These are phyloP conservation scores for Auricularia sp. DNA, from an alignment of 768 basidiomycete species.

Conservation along the genomic window DNA sequence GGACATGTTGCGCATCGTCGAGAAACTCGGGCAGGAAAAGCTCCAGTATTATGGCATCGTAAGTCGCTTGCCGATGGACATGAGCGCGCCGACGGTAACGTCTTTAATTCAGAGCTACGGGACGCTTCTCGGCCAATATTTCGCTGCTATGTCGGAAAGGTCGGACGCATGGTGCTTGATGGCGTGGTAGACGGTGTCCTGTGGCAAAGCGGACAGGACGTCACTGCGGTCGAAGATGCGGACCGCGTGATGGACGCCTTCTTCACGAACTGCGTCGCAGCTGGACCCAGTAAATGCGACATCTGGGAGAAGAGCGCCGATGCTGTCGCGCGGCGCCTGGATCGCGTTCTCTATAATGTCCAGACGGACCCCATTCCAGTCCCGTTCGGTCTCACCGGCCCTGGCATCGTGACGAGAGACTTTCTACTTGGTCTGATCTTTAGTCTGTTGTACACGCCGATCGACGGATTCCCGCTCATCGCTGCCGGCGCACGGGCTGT, in stretches of 20 bases:
- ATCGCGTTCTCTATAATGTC: not conserved
- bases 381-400: not conserved
- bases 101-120: slow-evolving; percentile 3
- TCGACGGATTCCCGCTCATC: not conserved
- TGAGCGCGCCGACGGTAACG: not conserved
- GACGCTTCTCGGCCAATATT: slow-evolving; percentile 2
- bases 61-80: not conserved
- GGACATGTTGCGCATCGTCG: slow-evolving; percentile 13
- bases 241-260: not conserved
- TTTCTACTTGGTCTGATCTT: not conserved
- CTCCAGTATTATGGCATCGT: slow-evolving; percentile 8
- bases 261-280: not conserved
- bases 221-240: not conserved
- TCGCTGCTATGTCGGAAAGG: slow-evolving; percentile 3
- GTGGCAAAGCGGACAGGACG: not conserved
- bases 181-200: slow-evolving; percentile 1
- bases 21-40: slow-evolving; percentile 11
- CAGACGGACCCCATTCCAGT: not conserved
- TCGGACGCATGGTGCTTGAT: slow-evolving; percentile 4
- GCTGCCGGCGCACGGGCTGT: not conserved
- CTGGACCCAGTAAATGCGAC: not conserved
- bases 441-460: not conserved
- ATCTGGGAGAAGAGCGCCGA: not conserved
- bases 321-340: not conserved
- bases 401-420: not conserved